These are phyloP conservation scores for Calonectria honghensis DNA, from an alignment of 2,329 filamentous ascomycete genomes.

Conservation along the genomic window DNA sequence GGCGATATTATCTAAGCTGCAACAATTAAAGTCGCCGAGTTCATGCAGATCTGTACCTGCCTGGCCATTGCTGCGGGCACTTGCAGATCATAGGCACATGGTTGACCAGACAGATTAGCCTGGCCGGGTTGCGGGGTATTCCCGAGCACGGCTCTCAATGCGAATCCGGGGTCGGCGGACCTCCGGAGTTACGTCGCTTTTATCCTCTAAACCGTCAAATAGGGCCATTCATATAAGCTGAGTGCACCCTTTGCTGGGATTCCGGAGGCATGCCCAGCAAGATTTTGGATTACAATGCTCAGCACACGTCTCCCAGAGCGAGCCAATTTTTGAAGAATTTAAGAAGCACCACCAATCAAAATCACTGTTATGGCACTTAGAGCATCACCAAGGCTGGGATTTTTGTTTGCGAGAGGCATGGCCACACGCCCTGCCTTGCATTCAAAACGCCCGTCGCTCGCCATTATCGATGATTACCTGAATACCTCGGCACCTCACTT, in stretches of 20 bases:
- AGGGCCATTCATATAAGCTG: neutral
- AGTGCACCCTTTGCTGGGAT: neutral
- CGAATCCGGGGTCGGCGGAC: neutral
- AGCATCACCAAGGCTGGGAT: neutral
- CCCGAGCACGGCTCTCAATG: neutral
- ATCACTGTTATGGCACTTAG: neutral
- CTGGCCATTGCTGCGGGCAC: neutral
- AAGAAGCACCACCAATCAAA: neutral
- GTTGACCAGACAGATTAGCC: neutral
- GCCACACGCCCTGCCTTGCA: neutral
- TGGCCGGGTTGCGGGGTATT: neutral
- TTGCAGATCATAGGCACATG: neutral
- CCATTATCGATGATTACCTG: conserved; percentile 8
- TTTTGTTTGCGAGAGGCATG: neutral
- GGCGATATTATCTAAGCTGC: neutral
- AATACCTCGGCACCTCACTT: conserved; percentile 19
- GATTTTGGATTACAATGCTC: neutral
- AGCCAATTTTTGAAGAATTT: neutral
- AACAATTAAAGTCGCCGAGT: neutral
- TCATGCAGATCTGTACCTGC: neutral
- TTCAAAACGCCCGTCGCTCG: neutral
- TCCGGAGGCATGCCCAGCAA: neutral
- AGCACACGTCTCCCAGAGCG: too few species aligned
- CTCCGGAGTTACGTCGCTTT: neutral
- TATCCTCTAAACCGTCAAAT: neutral